Percentiles rank a stretch among this genome's conserved stretches.
phyloP scores from a whole-genome alignment of 164 flowering plant species.

The Macadamia tetraphylla region DNA sequence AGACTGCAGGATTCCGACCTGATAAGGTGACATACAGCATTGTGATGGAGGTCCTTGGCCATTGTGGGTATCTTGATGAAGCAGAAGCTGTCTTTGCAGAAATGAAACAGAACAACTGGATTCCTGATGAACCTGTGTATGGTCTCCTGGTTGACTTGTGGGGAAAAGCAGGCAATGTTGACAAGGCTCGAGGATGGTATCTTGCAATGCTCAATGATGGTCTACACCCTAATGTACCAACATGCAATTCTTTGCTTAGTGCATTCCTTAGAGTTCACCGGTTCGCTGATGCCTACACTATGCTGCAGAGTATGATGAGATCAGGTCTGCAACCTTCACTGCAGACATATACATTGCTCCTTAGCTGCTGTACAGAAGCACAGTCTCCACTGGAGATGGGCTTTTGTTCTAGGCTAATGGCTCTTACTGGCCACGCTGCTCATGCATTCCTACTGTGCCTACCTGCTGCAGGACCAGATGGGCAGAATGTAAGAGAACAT shows the following conservation, averaged over 20 bases:
- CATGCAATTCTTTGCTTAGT: slow-evolving; percentile 89
- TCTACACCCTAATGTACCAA: slow-evolving; percentile 85
- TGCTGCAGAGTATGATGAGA: slow-evolving; percentile 66
- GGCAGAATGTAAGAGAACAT: slow-evolving; percentile 85
- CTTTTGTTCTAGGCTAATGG: slow-evolving; percentile 75
- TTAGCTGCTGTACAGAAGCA: slow-evolving; percentile 86
- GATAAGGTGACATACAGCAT: slow-evolving; percentile 94
- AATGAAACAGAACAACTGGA: slow-evolving; percentile 71
- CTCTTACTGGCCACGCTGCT: slow-evolving; percentile 78
- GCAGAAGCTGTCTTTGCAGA: slow-evolving; percentile 78
- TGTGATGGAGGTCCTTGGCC: slow-evolving; percentile 98
- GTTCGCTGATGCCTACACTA: slow-evolving; percentile 60
- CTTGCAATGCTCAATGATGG: slow-evolving; percentile 85
- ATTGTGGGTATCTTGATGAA: slow-evolving; percentile 85
- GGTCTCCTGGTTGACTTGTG: slow-evolving; percentile 95
- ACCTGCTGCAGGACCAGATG: slow-evolving; percentile 84
- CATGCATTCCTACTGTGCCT: slow-evolving; percentile 64
- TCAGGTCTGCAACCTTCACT: slow-evolving; percentile 72
- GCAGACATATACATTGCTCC: slow-evolving; percentile 88
- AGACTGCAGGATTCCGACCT: slow-evolving; percentile 79
- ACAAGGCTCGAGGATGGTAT: slow-evolving; percentile 86
- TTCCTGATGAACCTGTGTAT: slow-evolving; percentile 94
- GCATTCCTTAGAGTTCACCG: slow-evolving; percentile 74
- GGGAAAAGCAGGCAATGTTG: slow-evolving; percentile 86
- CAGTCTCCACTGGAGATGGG: slow-evolving; percentile 52